Evolutionary conservation across 176 grass and related monocot species (phyloP).

Genomic region (Triticum turgidum): DNA sequence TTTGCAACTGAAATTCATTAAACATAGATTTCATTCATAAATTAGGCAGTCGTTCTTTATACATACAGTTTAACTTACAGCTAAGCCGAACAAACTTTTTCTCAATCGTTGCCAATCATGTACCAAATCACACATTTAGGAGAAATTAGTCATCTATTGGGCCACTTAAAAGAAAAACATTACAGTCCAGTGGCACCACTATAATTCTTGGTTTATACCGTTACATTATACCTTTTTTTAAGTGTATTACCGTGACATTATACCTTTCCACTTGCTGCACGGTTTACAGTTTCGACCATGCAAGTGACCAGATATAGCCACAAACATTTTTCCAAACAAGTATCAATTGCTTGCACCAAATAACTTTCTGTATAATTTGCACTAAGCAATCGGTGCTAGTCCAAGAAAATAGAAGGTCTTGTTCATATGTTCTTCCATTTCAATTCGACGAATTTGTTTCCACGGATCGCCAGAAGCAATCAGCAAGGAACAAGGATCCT

Average conservation of each 20-base stretch:
- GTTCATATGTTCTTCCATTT: conserved; percentile 22
- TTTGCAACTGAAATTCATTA: too few relatives aligned
- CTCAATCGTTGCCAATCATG: too few relatives aligned
- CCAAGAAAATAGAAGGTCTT: neutral
- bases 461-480: neutral
- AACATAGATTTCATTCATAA: too few relatives aligned
- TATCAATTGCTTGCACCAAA: neutral
- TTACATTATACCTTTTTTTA: neutral
- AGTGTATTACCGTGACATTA: neutral
- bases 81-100: too few relatives aligned
- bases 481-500: neutral
- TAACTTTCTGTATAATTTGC: conserved; percentile 9
- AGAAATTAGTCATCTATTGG: too few relatives aligned
- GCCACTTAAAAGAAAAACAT: too few relatives aligned
- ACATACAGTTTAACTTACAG: too few relatives aligned
- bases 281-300: too few relatives aligned
- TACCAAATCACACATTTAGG: too few relatives aligned
- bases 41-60: too few relatives aligned
- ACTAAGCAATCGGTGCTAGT: conserved; percentile 10
- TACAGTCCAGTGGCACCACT: neutral
- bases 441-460: conserved; percentile 42
- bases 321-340: neutral
- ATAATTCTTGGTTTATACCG: neutral
- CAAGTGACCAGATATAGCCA: too few relatives aligned
- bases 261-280: too few relatives aligned